Conservation (phyloP, 2,329 filamentous ascomycete species). For the Nemania bipapillata region DNA sequence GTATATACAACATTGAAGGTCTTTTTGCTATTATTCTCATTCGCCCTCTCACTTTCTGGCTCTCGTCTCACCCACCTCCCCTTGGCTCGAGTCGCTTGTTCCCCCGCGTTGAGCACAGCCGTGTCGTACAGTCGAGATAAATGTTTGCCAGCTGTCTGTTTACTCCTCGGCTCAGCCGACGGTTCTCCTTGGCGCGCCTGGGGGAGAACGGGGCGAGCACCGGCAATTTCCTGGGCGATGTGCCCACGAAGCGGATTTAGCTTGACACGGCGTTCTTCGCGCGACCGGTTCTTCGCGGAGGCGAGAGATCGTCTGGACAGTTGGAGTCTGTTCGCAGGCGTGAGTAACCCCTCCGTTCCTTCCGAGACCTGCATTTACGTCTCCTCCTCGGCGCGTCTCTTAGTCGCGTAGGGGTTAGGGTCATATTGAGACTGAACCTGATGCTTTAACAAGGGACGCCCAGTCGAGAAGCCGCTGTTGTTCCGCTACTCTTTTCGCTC, state of each 20-base stretch:
- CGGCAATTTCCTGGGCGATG: background rate
- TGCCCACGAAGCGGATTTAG: background rate
- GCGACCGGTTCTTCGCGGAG: background rate
- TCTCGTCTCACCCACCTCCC: background rate
- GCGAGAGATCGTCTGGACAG: constrained; percentile 3
- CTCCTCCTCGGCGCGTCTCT: constrained; percentile 42
- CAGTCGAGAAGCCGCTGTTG: background rate
- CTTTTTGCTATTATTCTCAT: constrained; percentile 22
- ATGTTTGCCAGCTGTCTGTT: background rate
- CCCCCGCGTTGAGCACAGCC: background rate
- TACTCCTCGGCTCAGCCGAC: background rate
- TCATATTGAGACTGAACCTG: background rate
- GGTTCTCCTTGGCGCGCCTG: background rate
- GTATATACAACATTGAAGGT: constrained; percentile 36
- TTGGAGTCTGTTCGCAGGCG: background rate
- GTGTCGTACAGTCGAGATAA: background rate
- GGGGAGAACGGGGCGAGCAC: background rate
- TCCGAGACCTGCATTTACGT: background rate
- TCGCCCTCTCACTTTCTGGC: constrained; percentile 35
- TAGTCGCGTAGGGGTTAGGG: constrained; percentile 7
- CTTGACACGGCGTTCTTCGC: background rate
- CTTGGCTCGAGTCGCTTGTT: background rate
- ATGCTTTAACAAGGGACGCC: constrained; percentile 1
- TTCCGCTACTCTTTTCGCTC: constrained; percentile 11
- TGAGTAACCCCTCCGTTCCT: background rate